Conservation (phyloP, 148 eudicot genomes). For the Bassia scoparia region DNA sequence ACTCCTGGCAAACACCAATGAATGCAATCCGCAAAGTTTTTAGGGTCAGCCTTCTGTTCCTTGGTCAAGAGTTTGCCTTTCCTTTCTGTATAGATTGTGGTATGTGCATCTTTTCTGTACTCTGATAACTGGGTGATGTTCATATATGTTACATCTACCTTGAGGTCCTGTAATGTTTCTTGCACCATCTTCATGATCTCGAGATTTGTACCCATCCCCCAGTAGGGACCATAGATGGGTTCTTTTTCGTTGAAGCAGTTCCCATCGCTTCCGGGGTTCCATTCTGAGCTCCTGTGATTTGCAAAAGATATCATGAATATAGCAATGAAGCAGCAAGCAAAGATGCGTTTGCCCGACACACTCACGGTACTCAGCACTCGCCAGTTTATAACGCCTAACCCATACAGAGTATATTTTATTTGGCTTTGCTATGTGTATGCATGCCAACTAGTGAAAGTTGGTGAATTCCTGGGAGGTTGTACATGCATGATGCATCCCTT, state of each 20-base stretch:
- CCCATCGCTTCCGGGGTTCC: constrained; percentile 73
- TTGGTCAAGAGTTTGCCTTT: constrained; percentile 73
- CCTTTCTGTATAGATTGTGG: constrained; percentile 68
- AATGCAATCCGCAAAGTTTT: constrained; percentile 77
- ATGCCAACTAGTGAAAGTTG: no score
- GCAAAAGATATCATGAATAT: background rate
- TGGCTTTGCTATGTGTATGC: no score
- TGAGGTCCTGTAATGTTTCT: constrained; percentile 42
- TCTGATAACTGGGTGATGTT: constrained; percentile 86
- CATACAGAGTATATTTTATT: no score
- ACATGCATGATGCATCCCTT: no score
- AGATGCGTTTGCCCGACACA: no score
- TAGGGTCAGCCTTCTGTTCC: constrained; percentile 74
- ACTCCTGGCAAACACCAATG: constrained; percentile 98
- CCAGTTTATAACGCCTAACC: no score
- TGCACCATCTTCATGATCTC: constrained; percentile 60
- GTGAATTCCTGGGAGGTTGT: no score
- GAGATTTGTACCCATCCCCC: constrained; percentile 76
- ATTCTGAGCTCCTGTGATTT: constrained; percentile 73
- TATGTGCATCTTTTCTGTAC: constrained; percentile 79
- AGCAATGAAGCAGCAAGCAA: no score
- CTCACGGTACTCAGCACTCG: no score
- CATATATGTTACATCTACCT: constrained; percentile 50
- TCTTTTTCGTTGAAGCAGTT: constrained; percentile 71
- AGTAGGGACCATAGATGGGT: constrained; percentile 61